These are phyloP conservation scores for Aspergillus nomiae DNA, from an alignment of 2,329 filamentous ascomycete species.

Conservation along the genomic window DNA sequence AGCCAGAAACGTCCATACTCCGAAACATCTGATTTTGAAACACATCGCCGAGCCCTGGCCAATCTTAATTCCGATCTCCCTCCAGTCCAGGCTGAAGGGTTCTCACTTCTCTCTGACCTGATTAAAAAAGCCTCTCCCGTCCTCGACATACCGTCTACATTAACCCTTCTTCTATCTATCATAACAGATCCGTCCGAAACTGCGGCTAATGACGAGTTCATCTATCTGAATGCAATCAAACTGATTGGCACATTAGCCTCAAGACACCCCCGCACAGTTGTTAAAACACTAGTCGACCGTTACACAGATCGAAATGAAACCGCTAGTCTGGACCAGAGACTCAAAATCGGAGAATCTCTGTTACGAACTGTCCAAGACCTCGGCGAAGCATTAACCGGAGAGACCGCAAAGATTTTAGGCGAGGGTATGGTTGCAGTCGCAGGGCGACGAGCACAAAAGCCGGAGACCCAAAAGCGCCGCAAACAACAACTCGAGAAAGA, in stretches of 20 bases:
- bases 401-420: conserved; percentile 40
- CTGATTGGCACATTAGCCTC: conserved; percentile 43
- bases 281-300: conserved; percentile 43
- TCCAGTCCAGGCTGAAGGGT: conserved; percentile 47
- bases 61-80: conserved; percentile 44
- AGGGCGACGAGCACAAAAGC: conserved; percentile 40
- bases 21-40: conserved; percentile 41
- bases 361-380: conserved; percentile 45
- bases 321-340: conserved; percentile 40
- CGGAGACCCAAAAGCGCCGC: conserved; percentile 35
- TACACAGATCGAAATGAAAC: conserved; percentile 43
- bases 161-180: conserved; percentile 43
- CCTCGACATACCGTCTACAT: conserved; percentile 46
- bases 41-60: conserved; percentile 43
- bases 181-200: conserved; percentile 37
- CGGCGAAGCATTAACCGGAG: conserved; percentile 39
- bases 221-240: conserved; percentile 48
- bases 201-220: conserved; percentile 42
- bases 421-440: conserved; percentile 44
- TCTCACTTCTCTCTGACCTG: conserved; percentile 42
- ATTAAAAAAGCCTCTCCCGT: conserved; percentile 45
- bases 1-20: conserved; percentile 22
- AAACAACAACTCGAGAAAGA: conserved; percentile 31
- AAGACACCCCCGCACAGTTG: conserved; percentile 43
- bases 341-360: conserved; percentile 45